These are phyloP conservation scores for Diaporthe sp. DNA, from an alignment of 2,329 filamentous ascomycete species.

Conservation along the genomic window DNA sequence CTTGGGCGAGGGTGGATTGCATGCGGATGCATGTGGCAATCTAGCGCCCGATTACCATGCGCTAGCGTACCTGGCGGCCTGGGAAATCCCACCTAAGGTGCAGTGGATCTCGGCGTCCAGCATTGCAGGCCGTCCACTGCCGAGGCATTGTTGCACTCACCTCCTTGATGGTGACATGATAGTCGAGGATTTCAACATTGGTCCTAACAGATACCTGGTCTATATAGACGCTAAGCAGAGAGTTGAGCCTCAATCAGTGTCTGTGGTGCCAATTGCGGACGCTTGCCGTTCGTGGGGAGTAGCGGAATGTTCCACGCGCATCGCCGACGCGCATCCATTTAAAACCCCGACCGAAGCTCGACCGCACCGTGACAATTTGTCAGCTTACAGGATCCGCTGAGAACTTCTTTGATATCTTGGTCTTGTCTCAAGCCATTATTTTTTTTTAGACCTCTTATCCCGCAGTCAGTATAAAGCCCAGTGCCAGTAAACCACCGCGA, in stretches of 20 bases:
- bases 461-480: background rate
- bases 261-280: conserved; percentile 2
- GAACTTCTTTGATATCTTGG: background rate
- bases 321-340: background rate
- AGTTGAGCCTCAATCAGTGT: background rate
- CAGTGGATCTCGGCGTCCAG: background rate
- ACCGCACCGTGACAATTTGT: conserved; percentile 26
- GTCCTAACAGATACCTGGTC: background rate
- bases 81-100: background rate
- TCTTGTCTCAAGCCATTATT: background rate
- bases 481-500: background rate
- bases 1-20: background rate
- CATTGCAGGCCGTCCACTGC: background rate
- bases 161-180: background rate
- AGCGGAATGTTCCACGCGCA: conserved; percentile 14
- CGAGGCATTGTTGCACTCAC: background rate
- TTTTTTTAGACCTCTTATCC: background rate
- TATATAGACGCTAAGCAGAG: background rate
- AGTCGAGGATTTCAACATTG: background rate
- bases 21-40: background rate
- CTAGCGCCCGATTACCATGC: conserved; percentile 25
- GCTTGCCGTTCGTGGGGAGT: background rate
- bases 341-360: background rate
- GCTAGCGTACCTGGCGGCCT: conserved; percentile 4
- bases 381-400: conserved; percentile 28